Evolutionary conservation across 2,329 filamentous ascomycete genomes (phyloP).

Genomic region (Stachybotrys echinatus): DNA sequence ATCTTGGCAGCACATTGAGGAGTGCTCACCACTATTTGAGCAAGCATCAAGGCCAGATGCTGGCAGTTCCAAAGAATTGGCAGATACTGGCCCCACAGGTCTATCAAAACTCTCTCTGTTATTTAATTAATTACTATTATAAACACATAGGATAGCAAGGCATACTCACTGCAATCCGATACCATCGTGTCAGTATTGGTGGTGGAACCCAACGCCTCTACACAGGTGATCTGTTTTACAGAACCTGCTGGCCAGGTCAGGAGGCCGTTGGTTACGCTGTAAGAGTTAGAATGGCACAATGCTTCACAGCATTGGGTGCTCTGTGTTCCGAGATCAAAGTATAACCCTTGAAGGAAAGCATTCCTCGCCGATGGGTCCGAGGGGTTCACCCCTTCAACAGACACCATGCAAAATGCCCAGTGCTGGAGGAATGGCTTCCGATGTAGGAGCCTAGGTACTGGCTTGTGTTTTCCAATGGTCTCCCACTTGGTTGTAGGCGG

Average conservation of each 20-base stretch:
- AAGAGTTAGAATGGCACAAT: no score
- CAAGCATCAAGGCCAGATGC: background rate
- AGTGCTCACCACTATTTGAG: background rate
- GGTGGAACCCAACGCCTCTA: background rate
- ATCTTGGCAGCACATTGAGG: background rate
- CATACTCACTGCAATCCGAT: background rate
- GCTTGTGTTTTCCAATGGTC: background rate
- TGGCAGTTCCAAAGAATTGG: background rate
- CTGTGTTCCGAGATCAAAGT: background rate
- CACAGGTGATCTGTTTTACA: background rate
- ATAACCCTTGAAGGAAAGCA: background rate
- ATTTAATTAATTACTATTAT: background rate
- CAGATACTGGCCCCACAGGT: background rate
- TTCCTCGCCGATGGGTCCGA: background rate
- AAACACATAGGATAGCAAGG: background rate
- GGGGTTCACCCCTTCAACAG: background rate
- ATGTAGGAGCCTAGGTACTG: background rate
- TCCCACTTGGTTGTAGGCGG: background rate
- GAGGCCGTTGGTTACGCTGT: no score
- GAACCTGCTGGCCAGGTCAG: background rate
- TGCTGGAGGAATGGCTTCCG: background rate
- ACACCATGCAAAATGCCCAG: background rate
- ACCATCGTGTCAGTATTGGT: background rate
- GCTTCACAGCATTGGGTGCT: no score
- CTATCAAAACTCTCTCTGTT: background rate